Percentiles rank a stretch among this genome's conserved stretches.
phyloP scores from a whole-genome alignment of 805 yeast genomes.

The Debaryomyces prosopidis region DNA sequence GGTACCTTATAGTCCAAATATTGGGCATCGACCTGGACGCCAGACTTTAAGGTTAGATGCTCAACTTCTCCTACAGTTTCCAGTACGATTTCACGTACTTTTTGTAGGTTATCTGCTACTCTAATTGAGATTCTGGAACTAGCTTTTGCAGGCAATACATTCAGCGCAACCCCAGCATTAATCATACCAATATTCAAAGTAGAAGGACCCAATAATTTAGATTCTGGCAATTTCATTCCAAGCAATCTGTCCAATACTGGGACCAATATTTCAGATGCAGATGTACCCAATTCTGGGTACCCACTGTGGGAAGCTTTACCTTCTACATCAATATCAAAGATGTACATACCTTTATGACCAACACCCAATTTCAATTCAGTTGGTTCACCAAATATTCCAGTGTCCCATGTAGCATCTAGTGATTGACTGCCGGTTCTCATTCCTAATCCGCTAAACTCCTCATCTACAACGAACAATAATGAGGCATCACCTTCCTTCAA shows the following conservation, averaged over 20 bases:
- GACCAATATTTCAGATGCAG: slow-evolving; percentile 58
- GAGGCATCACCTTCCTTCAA: slow-evolving; percentile 56
- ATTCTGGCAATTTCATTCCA: slow-evolving; percentile 46
- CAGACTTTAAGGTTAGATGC: slow-evolving; percentile 18
- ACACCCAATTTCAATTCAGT: slow-evolving; percentile 67
- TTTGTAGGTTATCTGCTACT: slow-evolving; percentile 48
- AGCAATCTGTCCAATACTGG: slow-evolving; percentile 49
- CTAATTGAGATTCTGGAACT: slow-evolving; percentile 51
- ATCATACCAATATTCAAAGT: slow-evolving; percentile 63
- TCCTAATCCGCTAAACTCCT: slow-evolving; percentile 67
- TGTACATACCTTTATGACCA: slow-evolving; percentile 66
- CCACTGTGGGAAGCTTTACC: slow-evolving; percentile 69
- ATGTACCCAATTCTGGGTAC: slow-evolving; percentile 67
- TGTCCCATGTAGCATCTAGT: slow-evolving; percentile 51
- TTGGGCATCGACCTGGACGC: slow-evolving; percentile 1
- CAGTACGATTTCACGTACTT: slow-evolving; percentile 36
- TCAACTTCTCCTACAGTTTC: slow-evolving; percentile 30
- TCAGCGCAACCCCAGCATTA: slow-evolving; percentile 63
- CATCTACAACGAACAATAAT: slow-evolving; percentile 67
- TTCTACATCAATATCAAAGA: slow-evolving; percentile 41
- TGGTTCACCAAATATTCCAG: slow-evolving; percentile 74
- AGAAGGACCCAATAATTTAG: slow-evolving; percentile 56
- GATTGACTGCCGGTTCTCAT: slow-evolving; percentile 47
- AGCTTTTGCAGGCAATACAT: slow-evolving; percentile 64
- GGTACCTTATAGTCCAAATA: slow-evolving; percentile 58